Percentiles rank a stretch among this genome's conserved stretches.
Conservation (phyloP, 164 flowering plant species). For the Aristolochia fimbriata region DNA sequence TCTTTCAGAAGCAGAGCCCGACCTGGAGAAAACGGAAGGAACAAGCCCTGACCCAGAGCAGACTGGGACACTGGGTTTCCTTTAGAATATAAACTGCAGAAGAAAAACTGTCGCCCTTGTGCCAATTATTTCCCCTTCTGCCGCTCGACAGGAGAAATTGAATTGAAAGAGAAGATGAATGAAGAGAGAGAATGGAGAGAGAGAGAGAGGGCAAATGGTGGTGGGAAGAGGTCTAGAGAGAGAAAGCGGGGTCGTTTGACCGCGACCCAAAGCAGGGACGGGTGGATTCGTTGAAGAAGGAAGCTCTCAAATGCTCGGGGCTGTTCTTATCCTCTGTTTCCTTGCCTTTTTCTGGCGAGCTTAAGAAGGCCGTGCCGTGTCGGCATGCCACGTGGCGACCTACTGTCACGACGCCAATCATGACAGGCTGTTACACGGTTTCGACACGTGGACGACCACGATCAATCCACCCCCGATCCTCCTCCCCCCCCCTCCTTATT, state of each 20-base stretch:
- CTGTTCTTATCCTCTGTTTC: slow-evolving; percentile 2
- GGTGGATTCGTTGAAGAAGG: background rate
- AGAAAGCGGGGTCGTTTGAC: background rate
- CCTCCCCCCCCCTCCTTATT: background rate
- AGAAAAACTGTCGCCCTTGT: background rate
- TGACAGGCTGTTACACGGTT: background rate
- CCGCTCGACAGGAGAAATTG: background rate
- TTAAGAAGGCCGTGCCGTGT: background rate
- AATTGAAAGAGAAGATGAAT: background rate
- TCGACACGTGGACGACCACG: background rate
- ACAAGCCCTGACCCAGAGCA: background rate
- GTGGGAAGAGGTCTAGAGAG: background rate
- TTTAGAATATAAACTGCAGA: background rate
- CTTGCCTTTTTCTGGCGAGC: background rate
- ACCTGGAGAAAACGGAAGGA: background rate
- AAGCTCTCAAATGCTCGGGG: background rate
- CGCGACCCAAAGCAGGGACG: background rate
- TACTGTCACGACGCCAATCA: background rate
- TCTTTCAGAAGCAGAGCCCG: background rate
- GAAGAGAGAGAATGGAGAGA: background rate
- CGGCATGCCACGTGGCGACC: slow-evolving; percentile 1
- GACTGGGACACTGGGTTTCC: background rate
- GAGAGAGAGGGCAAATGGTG: too few species aligned
- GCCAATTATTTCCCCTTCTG: background rate
- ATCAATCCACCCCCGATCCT: background rate